These are phyloP conservation scores for Xylaria longipes DNA, from an alignment of 495 filamentous ascomycete species.

Conservation along the genomic window DNA sequence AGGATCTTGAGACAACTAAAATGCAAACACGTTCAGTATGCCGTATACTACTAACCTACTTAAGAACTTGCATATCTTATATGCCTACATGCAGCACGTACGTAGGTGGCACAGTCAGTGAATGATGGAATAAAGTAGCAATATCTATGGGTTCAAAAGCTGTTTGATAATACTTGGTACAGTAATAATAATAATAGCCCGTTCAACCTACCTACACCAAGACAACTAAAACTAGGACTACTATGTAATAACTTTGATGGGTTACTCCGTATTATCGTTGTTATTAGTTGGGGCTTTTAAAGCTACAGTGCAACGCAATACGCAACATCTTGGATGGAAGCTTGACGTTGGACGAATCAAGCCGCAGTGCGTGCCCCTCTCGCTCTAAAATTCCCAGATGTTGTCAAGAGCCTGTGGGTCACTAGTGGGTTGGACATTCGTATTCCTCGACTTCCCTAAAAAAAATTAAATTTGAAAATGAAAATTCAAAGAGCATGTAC, in stretches of 20 bases:
- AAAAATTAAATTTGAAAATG: no score
- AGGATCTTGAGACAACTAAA: neutral
- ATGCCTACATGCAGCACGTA: neutral
- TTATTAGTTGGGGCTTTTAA: neutral
- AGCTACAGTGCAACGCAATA: neutral
- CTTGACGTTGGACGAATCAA: conserved; percentile 14
- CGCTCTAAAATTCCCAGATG: neutral
- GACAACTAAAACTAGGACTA: neutral
- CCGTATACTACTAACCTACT: neutral
- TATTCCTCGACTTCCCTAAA: conserved; percentile 18
- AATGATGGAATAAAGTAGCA: conserved; percentile 14
- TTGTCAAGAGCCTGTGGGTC: conserved; percentile 6
- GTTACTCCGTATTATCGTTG: neutral
- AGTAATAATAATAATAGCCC: no score
- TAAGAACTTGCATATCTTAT: neutral
- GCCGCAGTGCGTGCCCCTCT: conserved; percentile 5
- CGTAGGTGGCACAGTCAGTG: neutral
- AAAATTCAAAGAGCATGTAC: no score
- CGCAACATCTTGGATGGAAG: neutral
- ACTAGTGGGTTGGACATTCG: conserved; percentile 9
- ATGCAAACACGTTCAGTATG: neutral
- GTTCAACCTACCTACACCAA: conserved; percentile 8
- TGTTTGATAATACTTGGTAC: no score
- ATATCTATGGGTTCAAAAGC: neutral
- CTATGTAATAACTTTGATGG: neutral